A percentile compares a stretch with the other conserved stretches of the same genome.
Conservation (phyloP, 208 protist genomes). For the Trypanosoma cruzi region DNA sequence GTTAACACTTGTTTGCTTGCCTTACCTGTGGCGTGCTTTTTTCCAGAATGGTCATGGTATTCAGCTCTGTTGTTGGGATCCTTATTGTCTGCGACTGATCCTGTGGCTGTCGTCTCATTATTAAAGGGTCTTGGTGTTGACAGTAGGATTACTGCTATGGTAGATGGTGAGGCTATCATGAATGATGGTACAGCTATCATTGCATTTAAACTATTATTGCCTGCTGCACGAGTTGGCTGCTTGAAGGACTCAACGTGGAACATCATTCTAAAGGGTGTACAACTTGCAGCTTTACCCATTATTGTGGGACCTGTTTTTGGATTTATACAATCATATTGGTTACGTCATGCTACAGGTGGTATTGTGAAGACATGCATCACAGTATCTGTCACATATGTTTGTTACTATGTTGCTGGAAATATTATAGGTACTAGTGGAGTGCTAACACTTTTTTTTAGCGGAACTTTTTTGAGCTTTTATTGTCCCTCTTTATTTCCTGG, state of each 20-base stretch:
- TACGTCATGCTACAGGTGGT: slow-evolving; percentile 47
- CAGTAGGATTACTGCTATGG: slow-evolving; percentile 74
- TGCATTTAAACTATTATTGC: slow-evolving; percentile 75
- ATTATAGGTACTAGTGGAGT: slow-evolving; percentile 79
- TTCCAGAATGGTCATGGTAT: slow-evolving; percentile 70
- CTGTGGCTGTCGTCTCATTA: slow-evolving; percentile 88
- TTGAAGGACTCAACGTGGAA: slow-evolving; percentile 31
- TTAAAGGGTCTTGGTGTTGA: slow-evolving; percentile 83
- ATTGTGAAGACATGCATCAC: slow-evolving; percentile 78
- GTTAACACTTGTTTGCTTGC: slow-evolving; percentile 73
- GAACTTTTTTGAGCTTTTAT: slow-evolving; percentile 79
- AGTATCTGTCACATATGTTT: slow-evolving; percentile 81
- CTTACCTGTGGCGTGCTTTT: slow-evolving; percentile 45
- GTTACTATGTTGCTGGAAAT: slow-evolving; percentile 79
- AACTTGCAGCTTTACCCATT: slow-evolving; percentile 57
- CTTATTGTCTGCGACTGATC: slow-evolving; percentile 88
- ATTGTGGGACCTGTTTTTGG: slow-evolving; percentile 70
- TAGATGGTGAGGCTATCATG: slow-evolving; percentile 90
- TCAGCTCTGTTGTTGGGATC: slow-evolving; percentile 73
- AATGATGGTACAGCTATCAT: slow-evolving; percentile 94
- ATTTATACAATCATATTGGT: slow-evolving; percentile 67
- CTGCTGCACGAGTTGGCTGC: slow-evolving; percentile 43
- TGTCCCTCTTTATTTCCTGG: slow-evolving; percentile 79
- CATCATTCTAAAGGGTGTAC: slow-evolving; percentile 50
- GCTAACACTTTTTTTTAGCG: slow-evolving; percentile 84